A percentile compares a stretch with the other conserved stretches of the same genome.
These are phyloP conservation scores for Xylaria sp. DNA, from an alignment of 2,329 filamentous ascomycete genomes.

Conservation along the genomic window DNA sequence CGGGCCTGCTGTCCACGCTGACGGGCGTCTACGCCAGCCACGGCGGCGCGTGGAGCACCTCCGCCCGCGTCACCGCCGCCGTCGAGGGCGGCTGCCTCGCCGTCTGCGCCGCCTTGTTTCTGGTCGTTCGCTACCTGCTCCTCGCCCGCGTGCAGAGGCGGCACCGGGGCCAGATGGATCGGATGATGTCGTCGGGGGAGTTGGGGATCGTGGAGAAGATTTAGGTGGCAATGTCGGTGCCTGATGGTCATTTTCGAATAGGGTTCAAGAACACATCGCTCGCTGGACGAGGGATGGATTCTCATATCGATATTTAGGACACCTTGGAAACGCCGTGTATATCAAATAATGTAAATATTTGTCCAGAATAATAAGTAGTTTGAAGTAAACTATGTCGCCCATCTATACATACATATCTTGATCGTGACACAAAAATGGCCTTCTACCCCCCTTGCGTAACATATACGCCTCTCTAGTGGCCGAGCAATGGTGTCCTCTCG, in stretches of 20 bases:
- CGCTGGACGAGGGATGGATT: conserved; percentile 3
- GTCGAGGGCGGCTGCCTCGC: conserved; percentile 39
- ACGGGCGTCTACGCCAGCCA: conserved; percentile 54
- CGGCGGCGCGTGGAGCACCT: conserved; percentile 47
- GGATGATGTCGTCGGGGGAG: neutral
- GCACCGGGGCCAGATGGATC: conserved; percentile 28
- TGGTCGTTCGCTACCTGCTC: conserved; percentile 37
- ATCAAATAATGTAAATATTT: neutral
- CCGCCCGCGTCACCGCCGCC: conserved; percentile 44
- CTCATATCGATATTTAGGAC: neutral
- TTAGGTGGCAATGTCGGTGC: neutral
- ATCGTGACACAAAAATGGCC: neutral
- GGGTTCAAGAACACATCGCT: neutral
- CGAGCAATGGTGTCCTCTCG: conserved; percentile 40
- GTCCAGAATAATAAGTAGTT: too few relatives aligned
- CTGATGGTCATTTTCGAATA: conserved; percentile 2
- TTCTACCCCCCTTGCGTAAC: neutral
- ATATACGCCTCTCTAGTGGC: conserved; percentile 6
- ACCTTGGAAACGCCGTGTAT: neutral
- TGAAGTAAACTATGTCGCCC: too few relatives aligned
- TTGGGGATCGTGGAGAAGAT: conserved; percentile 3
- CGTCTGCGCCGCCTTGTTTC: conserved; percentile 34
- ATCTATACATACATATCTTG: too few relatives aligned
- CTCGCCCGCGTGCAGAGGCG: conserved; percentile 36
- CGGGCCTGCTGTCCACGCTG: conserved; percentile 53